Base-by-base conservation (phyloP, 2,329 filamentous ascomycete species). In the Calonectria leucothoes region DNA sequence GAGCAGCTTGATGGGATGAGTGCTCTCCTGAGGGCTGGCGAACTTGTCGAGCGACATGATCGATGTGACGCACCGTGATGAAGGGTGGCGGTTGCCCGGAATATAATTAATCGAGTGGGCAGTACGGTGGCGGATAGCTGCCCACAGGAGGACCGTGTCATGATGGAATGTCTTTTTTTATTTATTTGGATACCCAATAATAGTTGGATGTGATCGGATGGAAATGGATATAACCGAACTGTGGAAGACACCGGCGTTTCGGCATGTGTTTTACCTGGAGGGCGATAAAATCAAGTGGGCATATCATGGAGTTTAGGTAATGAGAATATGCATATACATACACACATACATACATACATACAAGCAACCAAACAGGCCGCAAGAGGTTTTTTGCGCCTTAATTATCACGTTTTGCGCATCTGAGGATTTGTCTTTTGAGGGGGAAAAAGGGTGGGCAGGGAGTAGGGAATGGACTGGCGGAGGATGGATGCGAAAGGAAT, bases 11-110 rank as follows among this genome's bases (percentile, higher is more conserved):
- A 92, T 74, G 90, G 91, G 2, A 90, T 93, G 83, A 91, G 86
- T 72, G 91, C 91, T 8, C 83, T 93, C 14, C 81, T 92, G 2
- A 86, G 86, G 73, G 91, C 91, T 12, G 90, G 90, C 37, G 90
- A 92, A 76, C 89, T 92, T 73, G 89, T 92, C 48, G 88, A 89
- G 71, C 86, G 87, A 51, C 83, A 86, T 66, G 75, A 77, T 66
- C 77, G 76, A 61, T 67, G 76, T 31, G 78, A 76, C 57, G 66
- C 71, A 73, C 67, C 57, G 72, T 76, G 66, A 76, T 67, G 66
- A 66, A 70, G 75, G 66, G 74, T 14, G 11, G 63, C 55, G 64
- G 45, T 10, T 66, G 42, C 23, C 31, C 8, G 6, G 17, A 4
- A 64, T 61, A 17, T 23, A 27, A 14, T 37, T 37, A 33, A 27